These are phyloP conservation scores for Rosa lucieae DNA, from an alignment of 306 rosid genomes.

Conservation along the genomic window DNA sequence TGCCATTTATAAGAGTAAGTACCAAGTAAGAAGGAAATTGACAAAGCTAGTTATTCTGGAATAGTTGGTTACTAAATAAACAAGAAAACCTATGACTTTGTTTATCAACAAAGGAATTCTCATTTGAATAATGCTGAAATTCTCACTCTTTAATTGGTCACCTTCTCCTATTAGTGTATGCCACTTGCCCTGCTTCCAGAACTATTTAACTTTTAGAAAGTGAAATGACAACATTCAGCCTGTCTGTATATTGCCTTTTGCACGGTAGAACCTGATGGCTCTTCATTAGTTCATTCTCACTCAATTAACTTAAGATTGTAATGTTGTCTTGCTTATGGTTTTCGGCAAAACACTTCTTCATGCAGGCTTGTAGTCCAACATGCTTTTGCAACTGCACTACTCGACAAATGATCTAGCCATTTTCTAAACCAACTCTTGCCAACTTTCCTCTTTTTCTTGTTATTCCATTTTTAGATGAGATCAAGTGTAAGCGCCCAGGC, in stretches of 20 bases:
- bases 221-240: background rate
- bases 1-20: background rate
- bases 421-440: background rate
- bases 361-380: background rate
- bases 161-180: background rate
- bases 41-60: background rate
- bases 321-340: background rate
- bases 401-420: background rate
- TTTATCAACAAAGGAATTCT: background rate
- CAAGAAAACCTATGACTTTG: background rate
- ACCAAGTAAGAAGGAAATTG: background rate
- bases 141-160: background rate
- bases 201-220: background rate
- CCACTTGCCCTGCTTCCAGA: background rate
- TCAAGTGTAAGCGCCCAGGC: background rate
- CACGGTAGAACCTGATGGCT: background rate
- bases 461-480: background rate
- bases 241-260: background rate
- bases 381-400: background rate
- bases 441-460: background rate
- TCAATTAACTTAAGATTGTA: background rate
- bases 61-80: background rate
- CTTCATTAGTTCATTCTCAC: background rate
- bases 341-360: background rate
- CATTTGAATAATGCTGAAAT: background rate